Evolutionary conservation across 2,329 filamentous ascomycete genomes (phyloP).

Genomic region (Tolypocladium inflatum): DNA sequence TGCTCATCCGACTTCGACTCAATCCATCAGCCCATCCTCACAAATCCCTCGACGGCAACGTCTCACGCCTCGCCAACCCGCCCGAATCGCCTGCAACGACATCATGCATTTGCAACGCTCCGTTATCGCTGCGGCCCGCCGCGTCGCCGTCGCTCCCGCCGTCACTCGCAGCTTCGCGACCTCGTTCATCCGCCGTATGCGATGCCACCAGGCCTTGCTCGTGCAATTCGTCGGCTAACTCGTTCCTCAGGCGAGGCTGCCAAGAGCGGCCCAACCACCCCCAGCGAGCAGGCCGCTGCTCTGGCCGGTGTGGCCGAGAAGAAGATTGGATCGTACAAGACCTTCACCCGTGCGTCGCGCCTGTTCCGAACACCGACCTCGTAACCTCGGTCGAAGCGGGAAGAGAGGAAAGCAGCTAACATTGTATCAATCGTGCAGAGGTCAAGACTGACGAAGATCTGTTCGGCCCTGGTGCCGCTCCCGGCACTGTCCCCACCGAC

Average conservation of each 20-base stretch:
- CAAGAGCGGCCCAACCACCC: constrained; percentile 20
- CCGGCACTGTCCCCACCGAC: constrained; percentile 85
- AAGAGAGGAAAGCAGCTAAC: constrained; percentile 11
- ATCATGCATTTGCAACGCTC: constrained; percentile 58
- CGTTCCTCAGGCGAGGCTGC: constrained; percentile 23
- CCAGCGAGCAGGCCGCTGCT: constrained; percentile 27
- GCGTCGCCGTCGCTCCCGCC: constrained; percentile 42
- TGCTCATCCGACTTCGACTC: constrained; percentile 21
- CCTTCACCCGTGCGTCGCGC: constrained; percentile 34
- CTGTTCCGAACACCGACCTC: constrained; percentile 6
- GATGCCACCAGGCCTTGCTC: constrained; percentile 5
- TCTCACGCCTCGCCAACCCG: constrained; percentile 2
- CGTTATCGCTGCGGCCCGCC: constrained; percentile 50
- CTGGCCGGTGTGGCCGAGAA: constrained; percentile 29
- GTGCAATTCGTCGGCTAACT: constrained; percentile 1
- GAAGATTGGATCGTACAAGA: constrained; percentile 36
- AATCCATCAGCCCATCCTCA: constrained; percentile 34
- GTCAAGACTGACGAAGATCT: constrained; percentile 78
- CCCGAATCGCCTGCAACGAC: constrained; percentile 12
- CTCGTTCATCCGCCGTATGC: constrained; percentile 50
- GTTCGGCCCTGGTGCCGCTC: constrained; percentile 67
- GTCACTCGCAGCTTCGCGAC: constrained; percentile 51
- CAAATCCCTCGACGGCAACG: constrained; percentile 28
- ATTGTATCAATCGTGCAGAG: constrained; percentile 44
- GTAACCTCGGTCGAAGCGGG: constrained; percentile 15